Conservation (phyloP, 1,284 basidiomycete genomes). For the Lignosus rhinocerotis region DNA sequence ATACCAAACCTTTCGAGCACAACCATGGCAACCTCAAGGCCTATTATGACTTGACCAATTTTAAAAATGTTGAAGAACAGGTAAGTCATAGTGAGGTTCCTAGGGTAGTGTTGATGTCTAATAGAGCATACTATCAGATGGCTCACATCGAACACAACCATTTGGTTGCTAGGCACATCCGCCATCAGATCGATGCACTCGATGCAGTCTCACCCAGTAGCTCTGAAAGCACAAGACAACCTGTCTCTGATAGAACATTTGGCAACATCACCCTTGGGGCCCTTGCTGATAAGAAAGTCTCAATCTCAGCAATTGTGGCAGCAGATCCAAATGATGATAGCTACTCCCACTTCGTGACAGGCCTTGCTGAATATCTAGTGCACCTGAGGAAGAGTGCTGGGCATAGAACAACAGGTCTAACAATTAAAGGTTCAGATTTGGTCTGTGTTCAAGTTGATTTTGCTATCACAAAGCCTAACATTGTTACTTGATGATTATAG, state of each 20-base stretch:
- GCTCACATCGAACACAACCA: background rate
- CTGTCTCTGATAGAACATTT: no score
- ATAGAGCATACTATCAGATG: background rate
- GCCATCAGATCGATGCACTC: background rate
- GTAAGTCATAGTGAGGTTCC: conserved; percentile 11
- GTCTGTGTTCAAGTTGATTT: background rate
- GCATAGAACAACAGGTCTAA: no score
- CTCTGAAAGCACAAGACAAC: no score
- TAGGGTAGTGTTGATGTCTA: background rate
- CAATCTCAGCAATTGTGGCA: no score
- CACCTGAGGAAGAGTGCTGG: no score
- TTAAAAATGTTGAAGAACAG: conserved; percentile 29
- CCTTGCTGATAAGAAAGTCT: no score
- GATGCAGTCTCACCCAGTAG: no score
- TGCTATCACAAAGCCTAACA: background rate
- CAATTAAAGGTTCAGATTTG: no score
- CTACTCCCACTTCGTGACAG: no score
- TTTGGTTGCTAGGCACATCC: background rate
- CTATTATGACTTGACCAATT: conserved; percentile 31
- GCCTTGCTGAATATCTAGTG: no score
- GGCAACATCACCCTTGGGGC: background rate
- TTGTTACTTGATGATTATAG: background rate
- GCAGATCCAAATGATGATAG: no score
- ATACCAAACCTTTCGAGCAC: conserved; percentile 29
- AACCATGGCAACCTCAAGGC: conserved; percentile 28